phyloP scores from a whole-genome alignment of 805 yeast genomes.

The Starmerella lactis-condensi region DNA sequence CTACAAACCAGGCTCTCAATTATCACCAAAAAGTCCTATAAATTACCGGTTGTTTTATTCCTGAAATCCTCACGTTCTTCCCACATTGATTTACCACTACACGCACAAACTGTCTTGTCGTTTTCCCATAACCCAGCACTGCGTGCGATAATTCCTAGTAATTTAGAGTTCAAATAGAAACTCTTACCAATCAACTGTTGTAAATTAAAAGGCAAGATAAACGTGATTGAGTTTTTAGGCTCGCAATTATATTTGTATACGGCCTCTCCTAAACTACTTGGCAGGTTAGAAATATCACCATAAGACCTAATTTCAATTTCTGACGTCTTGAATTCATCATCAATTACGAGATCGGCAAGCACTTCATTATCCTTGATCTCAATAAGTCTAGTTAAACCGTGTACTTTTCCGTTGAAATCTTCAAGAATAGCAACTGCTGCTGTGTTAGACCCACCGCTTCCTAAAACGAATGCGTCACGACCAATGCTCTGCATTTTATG shows the following conservation, averaged over 20 bases:
- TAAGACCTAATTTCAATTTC: conserved; percentile 38
- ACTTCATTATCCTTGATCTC: conserved; percentile 36
- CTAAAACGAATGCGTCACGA: conserved; percentile 78
- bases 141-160: conserved; percentile 82
- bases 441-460: conserved; percentile 68
- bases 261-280: conserved; percentile 20
- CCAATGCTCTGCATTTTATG: conserved; percentile 54
- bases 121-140: conserved; percentile 97
- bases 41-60: conserved; percentile 10
- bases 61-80: conserved; percentile 56
- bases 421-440: conserved; percentile 88
- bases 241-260: not conserved
- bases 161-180: conserved; percentile 11
- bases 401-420: conserved; percentile 45
- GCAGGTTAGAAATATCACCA: conserved; percentile 53
- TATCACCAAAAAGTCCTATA: too few species aligned
- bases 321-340: conserved; percentile 29
- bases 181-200: conserved; percentile 15
- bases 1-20: too few species aligned
- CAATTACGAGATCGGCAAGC: conserved; percentile 57
- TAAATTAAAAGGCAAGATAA: conserved; percentile 2
- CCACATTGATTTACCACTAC: conserved; percentile 93
- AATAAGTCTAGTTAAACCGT: conserved; percentile 76
- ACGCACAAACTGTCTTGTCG: conserved; percentile 78
- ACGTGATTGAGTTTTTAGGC: not conserved